Percentiles rank a stretch among this genome's conserved stretches.
Evolutionary conservation across 345 rosid genomes (phyloP).

Genomic region (Heritiera fomes): DNA sequence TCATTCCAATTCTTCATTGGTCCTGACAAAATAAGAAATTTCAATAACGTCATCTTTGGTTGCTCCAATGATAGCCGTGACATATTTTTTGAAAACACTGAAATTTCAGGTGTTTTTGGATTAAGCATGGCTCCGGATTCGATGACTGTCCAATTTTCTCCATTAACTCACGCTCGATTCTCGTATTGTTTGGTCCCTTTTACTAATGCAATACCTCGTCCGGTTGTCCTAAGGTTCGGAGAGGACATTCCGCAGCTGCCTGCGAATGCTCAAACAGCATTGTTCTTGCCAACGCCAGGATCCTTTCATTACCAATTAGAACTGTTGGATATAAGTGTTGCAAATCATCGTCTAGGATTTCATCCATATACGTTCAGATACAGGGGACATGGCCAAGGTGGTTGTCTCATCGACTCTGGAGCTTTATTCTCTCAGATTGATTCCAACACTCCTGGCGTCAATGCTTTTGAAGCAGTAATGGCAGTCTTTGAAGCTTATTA

Average conservation of each 20-base stretch:
- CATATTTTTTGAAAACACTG: not conserved
- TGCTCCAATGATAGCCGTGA: slow-evolving; percentile 22
- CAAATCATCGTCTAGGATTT: not conserved
- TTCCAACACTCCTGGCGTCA: not conserved
- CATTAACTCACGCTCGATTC: not conserved
- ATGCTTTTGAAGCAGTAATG: slow-evolving; percentile 5
- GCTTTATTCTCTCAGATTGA: not conserved
- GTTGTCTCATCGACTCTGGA: slow-evolving; percentile 28
- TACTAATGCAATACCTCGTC: not conserved
- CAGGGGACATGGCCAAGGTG: not conserved
- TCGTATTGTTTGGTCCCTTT: slow-evolving; percentile 27
- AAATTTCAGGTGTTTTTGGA: slow-evolving; percentile 25
- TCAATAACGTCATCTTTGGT: slow-evolving; percentile 22
- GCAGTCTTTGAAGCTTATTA: slow-evolving; percentile 9
- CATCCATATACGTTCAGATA: not conserved
- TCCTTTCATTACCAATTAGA: not conserved
- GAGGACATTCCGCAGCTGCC: not conserved
- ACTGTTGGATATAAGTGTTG: slow-evolving; percentile 26
- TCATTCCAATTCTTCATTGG: slow-evolving; percentile 2
- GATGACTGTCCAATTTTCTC: not conserved
- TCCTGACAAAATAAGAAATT: no score
- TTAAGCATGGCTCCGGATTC: slow-evolving; percentile 19
- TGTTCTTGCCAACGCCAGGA: not conserved
- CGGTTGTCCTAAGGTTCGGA: slow-evolving; percentile 20
- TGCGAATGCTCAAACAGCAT: not conserved